Conservation (phyloP, 2,329 filamentous ascomycete species). For the Dryadomyces quercivorus region DNA sequence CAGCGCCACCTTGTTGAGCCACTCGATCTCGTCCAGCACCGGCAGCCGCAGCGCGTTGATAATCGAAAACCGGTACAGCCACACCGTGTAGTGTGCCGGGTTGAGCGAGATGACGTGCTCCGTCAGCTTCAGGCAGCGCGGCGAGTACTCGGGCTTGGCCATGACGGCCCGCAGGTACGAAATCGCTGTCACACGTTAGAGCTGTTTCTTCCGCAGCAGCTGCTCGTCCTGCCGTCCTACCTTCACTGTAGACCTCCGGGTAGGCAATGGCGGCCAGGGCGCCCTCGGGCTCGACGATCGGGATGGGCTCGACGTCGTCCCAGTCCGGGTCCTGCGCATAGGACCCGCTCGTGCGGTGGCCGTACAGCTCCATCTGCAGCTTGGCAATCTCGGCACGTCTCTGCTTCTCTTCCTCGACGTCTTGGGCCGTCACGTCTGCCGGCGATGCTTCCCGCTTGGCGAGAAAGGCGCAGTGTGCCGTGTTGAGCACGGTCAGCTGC, state of each 20-base stretch:
- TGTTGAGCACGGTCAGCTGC: slow-evolving; percentile 28
- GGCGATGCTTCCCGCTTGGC: slow-evolving; percentile 20
- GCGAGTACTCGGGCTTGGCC: slow-evolving; percentile 72
- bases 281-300: slow-evolving; percentile 69
- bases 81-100: slow-evolving; percentile 95
- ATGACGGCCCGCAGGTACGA: slow-evolving; percentile 90
- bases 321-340: slow-evolving; percentile 62
- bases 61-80: slow-evolving; percentile 83
- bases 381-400: slow-evolving; percentile 38
- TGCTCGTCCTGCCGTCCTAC: no score
- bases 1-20: slow-evolving; percentile 76
- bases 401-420: slow-evolving; percentile 32
- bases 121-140: slow-evolving; percentile 68
- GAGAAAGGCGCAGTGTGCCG: slow-evolving; percentile 32
- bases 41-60: slow-evolving; percentile 54
- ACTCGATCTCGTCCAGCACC: slow-evolving; percentile 61
- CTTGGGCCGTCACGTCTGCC: slow-evolving; percentile 21
- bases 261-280: slow-evolving; percentile 92
- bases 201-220: no score
- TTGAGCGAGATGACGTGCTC: slow-evolving; percentile 87
- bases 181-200: slow-evolving; percentile 45
- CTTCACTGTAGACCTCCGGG: slow-evolving; percentile 74
- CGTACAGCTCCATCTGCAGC: slow-evolving; percentile 40
- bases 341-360: slow-evolving; percentile 29
- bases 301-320: slow-evolving; percentile 75